Evolutionary conservation across 345 rosid species (phyloP).

Genomic region (Salix udensis): DNA sequence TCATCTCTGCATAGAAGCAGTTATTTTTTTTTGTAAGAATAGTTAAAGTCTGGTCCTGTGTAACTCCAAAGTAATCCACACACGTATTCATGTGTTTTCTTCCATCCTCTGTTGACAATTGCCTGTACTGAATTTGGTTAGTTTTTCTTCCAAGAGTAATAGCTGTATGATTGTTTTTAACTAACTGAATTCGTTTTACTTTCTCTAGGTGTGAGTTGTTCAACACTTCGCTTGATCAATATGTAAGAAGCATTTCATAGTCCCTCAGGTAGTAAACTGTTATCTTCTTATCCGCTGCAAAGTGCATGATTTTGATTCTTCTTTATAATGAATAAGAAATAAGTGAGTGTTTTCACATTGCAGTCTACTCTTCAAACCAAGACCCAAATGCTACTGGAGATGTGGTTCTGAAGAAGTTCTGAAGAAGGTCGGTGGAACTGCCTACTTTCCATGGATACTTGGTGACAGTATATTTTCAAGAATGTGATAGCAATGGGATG

Average conservation of each 20-base stretch:
- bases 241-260: conserved; percentile 73
- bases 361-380: not conserved
- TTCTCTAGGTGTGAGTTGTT: conserved; percentile 65
- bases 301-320: not conserved
- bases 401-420: not conserved
- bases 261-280: not conserved
- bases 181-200: not conserved
- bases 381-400: not conserved
- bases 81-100: not conserved
- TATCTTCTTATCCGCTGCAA: not conserved
- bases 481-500: not conserved
- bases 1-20: too few species aligned
- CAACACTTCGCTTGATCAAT: conserved; percentile 69
- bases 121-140: not conserved
- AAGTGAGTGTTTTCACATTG: too few species aligned
- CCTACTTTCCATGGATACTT: not conserved
- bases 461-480: not conserved
- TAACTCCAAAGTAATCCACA: too few species aligned
- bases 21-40: too few species aligned
- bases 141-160: not conserved
- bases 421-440: not conserved
- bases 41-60: too few species aligned
- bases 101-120: not conserved
- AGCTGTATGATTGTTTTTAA: not conserved
- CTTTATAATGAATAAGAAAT: not conserved